Percentiles rank a stretch among this genome's conserved stretches.
phyloP scores from a whole-genome alignment of 495 filamentous ascomycete species.

The Aspergillus panamensis region DNA sequence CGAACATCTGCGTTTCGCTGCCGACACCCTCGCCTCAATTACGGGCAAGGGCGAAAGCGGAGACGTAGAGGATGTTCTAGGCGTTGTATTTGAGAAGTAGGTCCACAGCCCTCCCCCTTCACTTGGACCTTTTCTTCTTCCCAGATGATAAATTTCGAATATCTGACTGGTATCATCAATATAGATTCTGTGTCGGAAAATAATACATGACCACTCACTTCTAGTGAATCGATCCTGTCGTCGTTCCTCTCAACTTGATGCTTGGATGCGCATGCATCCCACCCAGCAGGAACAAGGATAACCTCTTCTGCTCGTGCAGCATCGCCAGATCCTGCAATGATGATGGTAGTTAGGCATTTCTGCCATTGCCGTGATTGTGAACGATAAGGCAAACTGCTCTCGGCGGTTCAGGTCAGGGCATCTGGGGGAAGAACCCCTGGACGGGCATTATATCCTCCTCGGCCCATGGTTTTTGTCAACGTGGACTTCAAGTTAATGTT shows the following conservation, averaged over 20 bases:
- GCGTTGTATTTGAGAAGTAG: conserved; percentile 96
- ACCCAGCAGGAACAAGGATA: too few species aligned
- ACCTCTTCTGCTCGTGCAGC: too few species aligned
- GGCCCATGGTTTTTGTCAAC: conserved; percentile 19
- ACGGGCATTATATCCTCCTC: conserved; percentile 30
- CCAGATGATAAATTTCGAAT: background rate
- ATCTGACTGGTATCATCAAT: too few species aligned
- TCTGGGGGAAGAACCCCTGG: conserved; percentile 4
- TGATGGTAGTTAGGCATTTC: too few species aligned
- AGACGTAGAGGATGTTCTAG: conserved; percentile 95
- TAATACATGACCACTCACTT: too few species aligned
- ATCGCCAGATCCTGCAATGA: too few species aligned
- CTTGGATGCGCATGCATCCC: too few species aligned
- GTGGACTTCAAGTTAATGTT: background rate
- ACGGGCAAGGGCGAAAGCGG: conserved; percentile 82
- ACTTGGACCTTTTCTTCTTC: background rate
- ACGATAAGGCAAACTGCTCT: too few species aligned
- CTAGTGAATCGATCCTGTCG: too few species aligned
- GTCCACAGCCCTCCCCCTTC: conserved; percentile 18
- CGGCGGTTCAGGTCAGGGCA: background rate
- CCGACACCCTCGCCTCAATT: conserved; percentile 74
- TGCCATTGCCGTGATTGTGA: too few species aligned
- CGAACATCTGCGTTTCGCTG: conserved; percentile 80
- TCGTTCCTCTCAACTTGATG: too few species aligned
- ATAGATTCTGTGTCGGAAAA: too few species aligned